Base-by-base conservation (phyloP, 2,329 filamentous ascomycete species). In the Bertia moriformis region DNA sequence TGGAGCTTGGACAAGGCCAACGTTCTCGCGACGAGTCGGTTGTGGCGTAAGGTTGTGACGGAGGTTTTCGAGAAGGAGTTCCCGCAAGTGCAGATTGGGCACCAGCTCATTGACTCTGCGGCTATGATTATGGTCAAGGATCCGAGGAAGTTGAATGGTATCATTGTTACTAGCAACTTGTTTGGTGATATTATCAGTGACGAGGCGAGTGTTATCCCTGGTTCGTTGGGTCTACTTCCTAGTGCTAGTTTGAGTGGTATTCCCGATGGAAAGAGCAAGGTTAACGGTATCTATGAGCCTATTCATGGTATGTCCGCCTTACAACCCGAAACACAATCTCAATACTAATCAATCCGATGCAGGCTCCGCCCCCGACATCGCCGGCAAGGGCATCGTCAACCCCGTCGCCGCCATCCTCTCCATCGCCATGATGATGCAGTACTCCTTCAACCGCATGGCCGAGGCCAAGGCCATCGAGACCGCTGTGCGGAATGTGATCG, bases 91-190 rank as follows among this genome's bases (percentile, higher is more conserved):
- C 74, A 83, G 65, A 64, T 93, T 33, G 75, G 78, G 47, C 89
- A 94, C 59, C 88, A 96, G 58, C 72, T 96, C 38, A 94, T 96
- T 55, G 89, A 96, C 64, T 85, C 78, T 41, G 89, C 89, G n/a
- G 89, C 89, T 47, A 95, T 96, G 88, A 67, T 95, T 49, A 86
- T 96, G 82, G 74, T 96, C 54, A 95, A 93, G 78, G 89, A 88
- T 62, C 89, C 89, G 7, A 70, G 79, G 10, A 74, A 77, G 17
- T 69, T 96, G 39, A 96, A 95, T 57, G 91, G 89, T 40, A 77
- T 96, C 24, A 74, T 96, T 37, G 78, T 96, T 46, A 93, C 88
- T 12, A 88, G 81, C 67, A 98, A 96, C 61, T 58, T 96, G 49
- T 94, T 94, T 56, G 91, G 89, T 45, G 89, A 96, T 60, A 96